Conservation (phyloP, 352 stramenopile genomes). For the Plasmopara viticola region DNA sequence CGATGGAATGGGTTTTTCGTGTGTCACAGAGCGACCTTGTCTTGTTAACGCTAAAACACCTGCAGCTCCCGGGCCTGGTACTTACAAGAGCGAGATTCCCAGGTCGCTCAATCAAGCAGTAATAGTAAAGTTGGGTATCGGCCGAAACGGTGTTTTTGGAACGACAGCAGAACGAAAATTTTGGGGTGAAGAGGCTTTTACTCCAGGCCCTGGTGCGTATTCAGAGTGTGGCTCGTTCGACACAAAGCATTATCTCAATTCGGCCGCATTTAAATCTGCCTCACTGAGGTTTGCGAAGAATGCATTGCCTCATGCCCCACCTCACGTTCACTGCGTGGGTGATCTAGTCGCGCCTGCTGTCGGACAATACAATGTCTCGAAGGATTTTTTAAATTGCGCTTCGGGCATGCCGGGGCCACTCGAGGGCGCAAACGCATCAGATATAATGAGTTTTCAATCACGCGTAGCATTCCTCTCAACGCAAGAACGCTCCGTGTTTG, state of each 20-base stretch:
- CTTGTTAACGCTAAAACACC: slow-evolving; percentile 35
- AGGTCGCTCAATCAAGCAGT: slow-evolving; percentile 49
- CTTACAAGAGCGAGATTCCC: slow-evolving; percentile 61
- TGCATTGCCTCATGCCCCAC: slow-evolving; percentile 33
- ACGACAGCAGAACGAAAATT: slow-evolving; percentile 66
- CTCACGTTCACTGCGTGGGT: slow-evolving; percentile 48
- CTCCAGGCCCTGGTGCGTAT: slow-evolving; percentile 58
- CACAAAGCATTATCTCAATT: slow-evolving; percentile 31
- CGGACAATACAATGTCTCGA: slow-evolving; percentile 46
- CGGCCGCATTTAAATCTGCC: slow-evolving; percentile 52
- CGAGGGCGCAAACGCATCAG: slow-evolving; percentile 5
- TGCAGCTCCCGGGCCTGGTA: slow-evolving; percentile 35
- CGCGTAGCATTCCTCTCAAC: slow-evolving; percentile 39
- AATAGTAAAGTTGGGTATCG: slow-evolving; percentile 40
- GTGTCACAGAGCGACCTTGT: slow-evolving; percentile 54
- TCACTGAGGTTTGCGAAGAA: slow-evolving; percentile 44
- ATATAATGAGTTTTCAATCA: slow-evolving; percentile 10
- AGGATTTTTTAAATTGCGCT: slow-evolving; percentile 14
- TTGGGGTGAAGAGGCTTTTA: slow-evolving; percentile 50
- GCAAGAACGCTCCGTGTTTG: slow-evolving; percentile 36
- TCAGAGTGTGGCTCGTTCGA: slow-evolving; percentile 29
- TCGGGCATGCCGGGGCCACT: background rate
- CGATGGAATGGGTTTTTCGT: slow-evolving; percentile 62
- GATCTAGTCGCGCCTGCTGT: slow-evolving; percentile 35
- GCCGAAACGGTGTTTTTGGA: slow-evolving; percentile 67